Percentiles rank a stretch among this genome's conserved stretches.
Evolutionary conservation across 495 filamentous ascomycete genomes (phyloP).

Genomic region (Xylaria telfairii): DNA sequence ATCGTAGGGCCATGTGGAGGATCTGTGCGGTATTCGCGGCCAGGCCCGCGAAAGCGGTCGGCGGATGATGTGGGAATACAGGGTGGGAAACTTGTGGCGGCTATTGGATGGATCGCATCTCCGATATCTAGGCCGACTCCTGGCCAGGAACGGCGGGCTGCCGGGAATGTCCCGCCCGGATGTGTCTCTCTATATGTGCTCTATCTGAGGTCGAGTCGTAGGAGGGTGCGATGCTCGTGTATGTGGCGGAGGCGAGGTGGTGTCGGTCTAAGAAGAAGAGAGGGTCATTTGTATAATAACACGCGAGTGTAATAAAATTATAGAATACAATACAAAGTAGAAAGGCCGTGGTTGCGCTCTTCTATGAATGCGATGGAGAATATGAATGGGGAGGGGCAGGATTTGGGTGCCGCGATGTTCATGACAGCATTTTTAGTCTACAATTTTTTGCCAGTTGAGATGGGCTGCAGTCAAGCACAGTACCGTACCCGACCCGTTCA

Average conservation of each 20-base stretch:
- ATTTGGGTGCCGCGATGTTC: constrained; percentile 15
- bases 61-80: constrained; percentile 47
- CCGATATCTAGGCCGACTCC: constrained; percentile 9
- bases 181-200: neutral
- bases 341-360: neutral
- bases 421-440: too few relatives aligned
- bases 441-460: constrained; percentile 23
- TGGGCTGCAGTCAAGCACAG: too few relatives aligned
- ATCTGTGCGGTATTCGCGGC: constrained; percentile 57
- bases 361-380: neutral
- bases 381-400: neutral
- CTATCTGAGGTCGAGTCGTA: neutral
- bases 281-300: neutral
- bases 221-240: neutral
- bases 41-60: constrained; percentile 59
- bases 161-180: neutral
- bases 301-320: neutral
- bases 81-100: constrained; percentile 46
- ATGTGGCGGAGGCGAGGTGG: neutral
- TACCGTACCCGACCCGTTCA: too few relatives aligned
- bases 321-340: neutral
- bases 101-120: constrained; percentile 41
- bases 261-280: neutral
- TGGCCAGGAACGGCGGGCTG: constrained; percentile 7
- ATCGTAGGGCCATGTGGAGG: constrained; percentile 54